phyloP scores from a whole-genome alignment of 2,329 filamentous ascomycete genomes.

The Fusarium verrucosum region DNA sequence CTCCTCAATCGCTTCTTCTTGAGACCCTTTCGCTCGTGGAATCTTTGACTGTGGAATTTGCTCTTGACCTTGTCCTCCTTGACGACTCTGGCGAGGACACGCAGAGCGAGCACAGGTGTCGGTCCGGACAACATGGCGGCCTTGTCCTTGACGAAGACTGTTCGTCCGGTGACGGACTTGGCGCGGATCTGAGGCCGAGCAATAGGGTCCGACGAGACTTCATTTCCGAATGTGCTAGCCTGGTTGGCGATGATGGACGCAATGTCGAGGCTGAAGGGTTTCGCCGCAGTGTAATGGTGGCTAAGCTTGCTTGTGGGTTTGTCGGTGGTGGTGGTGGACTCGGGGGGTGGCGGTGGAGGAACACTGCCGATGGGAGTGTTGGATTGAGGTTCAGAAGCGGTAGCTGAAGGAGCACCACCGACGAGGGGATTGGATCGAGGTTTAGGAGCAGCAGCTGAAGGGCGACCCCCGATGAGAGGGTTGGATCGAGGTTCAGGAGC shows the following conservation, averaged over 20 bases:
- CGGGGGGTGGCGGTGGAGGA: constrained; percentile 24
- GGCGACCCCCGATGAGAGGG: no score
- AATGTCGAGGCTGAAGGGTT: constrained; percentile 46
- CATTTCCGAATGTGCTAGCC: constrained; percentile 35
- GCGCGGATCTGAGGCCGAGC: constrained; percentile 45
- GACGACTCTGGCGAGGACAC: constrained; percentile 52
- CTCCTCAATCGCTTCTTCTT: constrained; percentile 80
- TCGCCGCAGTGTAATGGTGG: constrained; percentile 44
- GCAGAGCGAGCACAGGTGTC: constrained; percentile 58
- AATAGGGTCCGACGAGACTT: constrained; percentile 37
- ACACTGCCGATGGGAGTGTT: constrained; percentile 6
- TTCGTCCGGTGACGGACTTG: constrained; percentile 51
- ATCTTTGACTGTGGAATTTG: constrained; percentile 69
- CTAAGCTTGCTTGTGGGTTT: not conserved
- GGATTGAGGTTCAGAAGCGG: constrained; percentile 12
- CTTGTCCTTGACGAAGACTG: constrained; percentile 51
- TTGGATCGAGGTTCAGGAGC: constrained; percentile 15
- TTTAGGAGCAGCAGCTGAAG: constrained; percentile 4
- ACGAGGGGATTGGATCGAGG: constrained; percentile 16
- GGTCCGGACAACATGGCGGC: constrained; percentile 44
- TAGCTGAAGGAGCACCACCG: constrained; percentile 9
- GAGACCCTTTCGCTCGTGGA: constrained; percentile 78
- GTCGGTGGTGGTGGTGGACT: not conserved
- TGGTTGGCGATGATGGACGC: constrained; percentile 50
- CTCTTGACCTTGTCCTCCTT: constrained; percentile 64